Base-by-base conservation (phyloP, 805 yeast species). In the Pichia occidentalis region DNA sequence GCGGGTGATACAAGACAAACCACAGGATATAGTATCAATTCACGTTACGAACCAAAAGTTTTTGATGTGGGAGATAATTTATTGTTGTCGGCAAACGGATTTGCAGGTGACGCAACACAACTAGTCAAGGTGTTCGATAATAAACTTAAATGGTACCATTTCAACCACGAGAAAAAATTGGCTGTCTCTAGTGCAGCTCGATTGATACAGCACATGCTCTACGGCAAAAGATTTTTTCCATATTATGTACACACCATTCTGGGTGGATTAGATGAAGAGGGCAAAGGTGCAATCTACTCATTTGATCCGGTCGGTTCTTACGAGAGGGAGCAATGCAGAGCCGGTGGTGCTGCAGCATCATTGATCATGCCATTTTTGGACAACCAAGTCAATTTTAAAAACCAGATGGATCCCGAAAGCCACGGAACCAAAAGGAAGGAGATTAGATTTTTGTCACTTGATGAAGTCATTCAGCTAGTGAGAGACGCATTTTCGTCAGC, bases 1-100 rank as follows among this genome's bases (percentile, higher is more conserved):
- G 98, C 98, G 1, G 97, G 97, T 32, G 98, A 92, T 61, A 92
- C 98, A n/a, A 81, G 98, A 68, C 94, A 84, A 55, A 85, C 95
- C 5, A 80, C 83, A 14, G 98, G 97, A 17, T 92, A 87, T 64
- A 79, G 85, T 46, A 92, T 92, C 60, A 87, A 92, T 60, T 80
- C 97, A 8, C 78, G 98, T 56, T 80, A 83, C 60, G 92, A 85
- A 60, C 92, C 95, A 29, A 88, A 86, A 61, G 84, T 92, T 39
- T 81, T 85, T 53, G 75, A 80, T 49, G 82, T 85, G 42, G 97
- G 97, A 35, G 97, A 90, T 60, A 73, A 83, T 56, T 70, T 92
- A 37, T 73, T 84, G 48, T 73, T 92, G 65, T 78, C 94, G 2
- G 96, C 97, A 46, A 90, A 87, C 64, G 98, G 98, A 14, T 92